Base-by-base conservation (phyloP, 1,284 basidiomycete species). In the Cutaneotrichosporon daszewskae region DNA sequence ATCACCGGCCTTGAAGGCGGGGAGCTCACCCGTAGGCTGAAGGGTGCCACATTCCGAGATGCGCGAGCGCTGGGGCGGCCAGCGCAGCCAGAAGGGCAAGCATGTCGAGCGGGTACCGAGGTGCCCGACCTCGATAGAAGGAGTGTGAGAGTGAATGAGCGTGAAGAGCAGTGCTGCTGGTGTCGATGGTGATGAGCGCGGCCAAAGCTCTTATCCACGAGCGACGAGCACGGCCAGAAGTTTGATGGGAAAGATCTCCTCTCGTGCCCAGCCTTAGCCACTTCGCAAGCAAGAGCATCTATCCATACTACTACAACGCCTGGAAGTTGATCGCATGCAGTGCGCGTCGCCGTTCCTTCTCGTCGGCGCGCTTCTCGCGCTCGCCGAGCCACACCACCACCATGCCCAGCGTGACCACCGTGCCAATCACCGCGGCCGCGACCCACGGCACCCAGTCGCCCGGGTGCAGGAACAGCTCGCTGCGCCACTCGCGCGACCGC, bases 361-460 rank as follows among this genome's bases (percentile, higher is more conserved):
- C 91, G 66, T 96, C 92, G 64, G 94, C 91, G 51, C 86, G 77
- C 86, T 94, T 92, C 71, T 98, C 94, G 58, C 85, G 87, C 58
- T 92, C 64, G 74, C 95, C 89, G 58, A 98, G 68, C 40, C 88
- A 81, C 32, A 91, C 77, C 37, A 96, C 90, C 36, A 96, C 84
- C 14, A 81, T 72, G 0, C 83, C 87, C 32, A 99, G 74, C 27
- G 87, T 63, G 1, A 81, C 59, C 32, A 85, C 87, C 3, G 85
- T 81, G 2, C 78, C 81, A 3, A 90, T 74, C 0, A 96, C 82
- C 0, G 85, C 88, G 31, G 90, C 71, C 4, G 86, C 91, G 11
- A 99, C 95, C 87, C 86, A 94, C 1, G 90, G 89, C 53, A 97
- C 89, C 92, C 94, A 98, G 57, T 92, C 87, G 13, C 92, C 94